Base-by-base conservation (phyloP, 1,284 basidiomycete genomes). In the Athelia psychrophila region DNA sequence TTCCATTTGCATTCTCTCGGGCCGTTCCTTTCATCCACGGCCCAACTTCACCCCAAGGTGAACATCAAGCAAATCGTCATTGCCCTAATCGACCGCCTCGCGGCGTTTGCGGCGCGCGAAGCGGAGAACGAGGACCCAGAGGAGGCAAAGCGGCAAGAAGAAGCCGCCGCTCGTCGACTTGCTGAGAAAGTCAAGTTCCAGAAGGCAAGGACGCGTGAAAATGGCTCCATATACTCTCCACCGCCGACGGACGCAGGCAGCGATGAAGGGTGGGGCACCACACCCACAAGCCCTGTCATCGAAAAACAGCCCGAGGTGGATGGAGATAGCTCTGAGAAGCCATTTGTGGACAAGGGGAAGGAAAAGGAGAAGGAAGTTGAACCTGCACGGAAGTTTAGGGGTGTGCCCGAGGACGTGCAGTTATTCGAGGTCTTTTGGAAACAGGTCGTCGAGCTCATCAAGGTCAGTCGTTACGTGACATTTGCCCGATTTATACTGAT, bases 31-130 rank as follows among this genome's bases (percentile, higher is more conserved):
- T 90, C 91, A 2, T 92, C 95, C 0, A 95, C 93, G 0, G 94
- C 95, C 0, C 93, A 95, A 62, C 80, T 98, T 1, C 94, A 97
- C 65, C 93, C 93, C 23, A 92, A 95, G 64, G 95, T 98, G 60
- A 96, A 95, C 71, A 96, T 98, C 75, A 98, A 98, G 71, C 83
- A 88, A 56, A 97, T 98, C 59, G 95, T 97, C 52, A 98, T 97
- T 53, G 91, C 95, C 0, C 80, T 98, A 32, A 96, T 98, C 60
- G 95, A 98, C 70, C 83, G 95, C n/a, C 75, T 98, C 6, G 95
- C 95, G 0, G 86, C 92, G 1, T 97, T 95, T 62, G 95, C 95
- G 27, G 94, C 93, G 0, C 82, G 93, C 3, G 94, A 97, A 69
- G 93, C 94, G 0, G 95, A 97, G 72, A 94, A 76, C 59, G 94